Percentiles rank a stretch among this genome's conserved stretches.
These are phyloP conservation scores for Buddleja alternifolia DNA, from an alignment of 257 asterid genomes.

Conservation along the genomic window DNA sequence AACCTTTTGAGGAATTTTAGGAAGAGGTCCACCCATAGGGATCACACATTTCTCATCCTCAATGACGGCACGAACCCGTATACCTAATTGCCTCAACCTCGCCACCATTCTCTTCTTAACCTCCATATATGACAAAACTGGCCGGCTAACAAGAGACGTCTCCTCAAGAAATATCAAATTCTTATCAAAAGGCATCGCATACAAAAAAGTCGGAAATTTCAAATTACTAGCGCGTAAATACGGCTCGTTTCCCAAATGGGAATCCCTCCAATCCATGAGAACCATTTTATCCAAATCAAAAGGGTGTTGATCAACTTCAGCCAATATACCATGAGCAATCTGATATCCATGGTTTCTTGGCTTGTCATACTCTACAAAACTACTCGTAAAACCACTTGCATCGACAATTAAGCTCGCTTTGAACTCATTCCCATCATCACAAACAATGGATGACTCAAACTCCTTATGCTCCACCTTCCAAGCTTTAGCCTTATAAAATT, in stretches of 20 bases:
- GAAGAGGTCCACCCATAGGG: constrained; percentile 95
- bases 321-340: constrained; percentile 89
- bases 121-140: constrained; percentile 61
- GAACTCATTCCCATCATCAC: constrained; percentile 74
- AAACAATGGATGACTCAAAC: constrained; percentile 66
- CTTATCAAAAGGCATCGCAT: constrained; percentile 84
- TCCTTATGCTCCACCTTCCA: constrained; percentile 71
- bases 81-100: constrained; percentile 79
- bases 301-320: constrained; percentile 81
- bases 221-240: constrained; percentile 49
- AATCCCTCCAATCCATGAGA: constrained; percentile 97
- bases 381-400: constrained; percentile 81
- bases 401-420: constrained; percentile 75
- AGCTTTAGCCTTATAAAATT: constrained; percentile 64
- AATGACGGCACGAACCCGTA: constrained; percentile 58
- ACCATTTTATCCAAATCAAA: constrained; percentile 91
- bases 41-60: constrained; percentile 91
- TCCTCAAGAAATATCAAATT: constrained; percentile 83
- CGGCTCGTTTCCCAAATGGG: constrained; percentile 93
- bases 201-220: constrained; percentile 69
- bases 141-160: constrained; percentile 82
- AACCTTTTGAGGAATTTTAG: constrained; percentile 71
- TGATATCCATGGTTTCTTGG: constrained; percentile 80
- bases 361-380: constrained; percentile 67
- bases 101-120: constrained; percentile 91